Evolutionary conservation across 1,284 basidiomycete species (phyloP).

Genomic region (Spongispora temasekensis): DNA sequence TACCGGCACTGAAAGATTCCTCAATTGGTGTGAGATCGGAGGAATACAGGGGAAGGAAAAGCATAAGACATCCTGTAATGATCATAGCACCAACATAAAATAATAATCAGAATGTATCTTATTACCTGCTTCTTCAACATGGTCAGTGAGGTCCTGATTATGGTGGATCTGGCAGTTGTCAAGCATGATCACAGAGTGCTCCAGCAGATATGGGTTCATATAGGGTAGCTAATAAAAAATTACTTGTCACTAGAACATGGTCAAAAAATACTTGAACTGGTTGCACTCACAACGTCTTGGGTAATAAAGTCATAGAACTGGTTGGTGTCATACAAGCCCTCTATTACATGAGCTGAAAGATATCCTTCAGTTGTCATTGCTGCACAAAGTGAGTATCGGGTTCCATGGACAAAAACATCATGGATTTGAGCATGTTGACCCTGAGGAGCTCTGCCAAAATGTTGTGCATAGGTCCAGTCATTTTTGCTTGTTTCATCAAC

Average conservation of each 20-base stretch:
- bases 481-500: too few species aligned
- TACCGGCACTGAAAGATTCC: constrained; percentile 29
- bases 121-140: background rate
- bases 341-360: background rate
- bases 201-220: constrained; percentile 8
- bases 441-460: background rate
- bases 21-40: too few species aligned
- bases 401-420: too few species aligned
- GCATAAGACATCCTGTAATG: constrained; percentile 20
- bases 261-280: background rate
- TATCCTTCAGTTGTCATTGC: too few species aligned
- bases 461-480: background rate
- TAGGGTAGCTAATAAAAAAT: too few species aligned
- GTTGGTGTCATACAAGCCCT: background rate
- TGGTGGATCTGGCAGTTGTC: too few species aligned
- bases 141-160: constrained; percentile 1
- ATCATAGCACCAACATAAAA: background rate
- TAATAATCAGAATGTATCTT: background rate
- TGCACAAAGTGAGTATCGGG: too few species aligned
- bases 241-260: background rate
- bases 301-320: too few species aligned
- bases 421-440: background rate
- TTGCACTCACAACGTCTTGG: too few species aligned
- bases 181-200: constrained; percentile 4
- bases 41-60: constrained; percentile 15